A percentile compares a stretch with the other conserved stretches of the same genome.
phyloP scores from a whole-genome alignment of 163 green algal species.

The Scenedesmus sp. region DNA sequence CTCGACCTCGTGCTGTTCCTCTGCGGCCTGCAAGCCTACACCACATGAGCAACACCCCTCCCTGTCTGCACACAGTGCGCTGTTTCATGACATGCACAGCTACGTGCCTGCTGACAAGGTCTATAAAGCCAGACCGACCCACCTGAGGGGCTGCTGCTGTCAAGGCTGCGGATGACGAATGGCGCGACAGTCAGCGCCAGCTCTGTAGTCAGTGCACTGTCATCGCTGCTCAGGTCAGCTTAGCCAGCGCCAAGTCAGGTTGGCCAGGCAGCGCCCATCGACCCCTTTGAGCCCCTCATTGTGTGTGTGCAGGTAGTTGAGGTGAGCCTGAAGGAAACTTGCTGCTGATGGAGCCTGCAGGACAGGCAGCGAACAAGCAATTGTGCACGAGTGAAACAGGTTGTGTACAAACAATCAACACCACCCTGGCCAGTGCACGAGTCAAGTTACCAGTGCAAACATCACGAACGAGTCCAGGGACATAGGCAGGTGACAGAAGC shows the following conservation, averaged over 20 bases:
- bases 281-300: slow-evolving; percentile 64
- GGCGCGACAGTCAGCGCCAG: slow-evolving; percentile 62
- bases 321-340: slow-evolving; percentile 67
- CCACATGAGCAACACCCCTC: no score
- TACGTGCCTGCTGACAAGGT: neutral
- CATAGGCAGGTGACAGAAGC: no score
- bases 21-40: no score
- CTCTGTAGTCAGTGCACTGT: slow-evolving; percentile 58
- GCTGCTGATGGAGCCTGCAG: slow-evolving; percentile 63
- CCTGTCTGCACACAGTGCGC: neutral
- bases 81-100: neutral
- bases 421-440: neutral
- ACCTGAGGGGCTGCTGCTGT: slow-evolving; percentile 64
- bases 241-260: slow-evolving; percentile 71
- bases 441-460: neutral
- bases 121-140: neutral
- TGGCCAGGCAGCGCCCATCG: slow-evolving; percentile 70
- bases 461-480: no score
- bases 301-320: slow-evolving; percentile 59
- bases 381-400: neutral
- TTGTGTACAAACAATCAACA: neutral
- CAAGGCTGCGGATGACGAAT: slow-evolving; percentile 60
- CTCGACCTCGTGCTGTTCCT: neutral
- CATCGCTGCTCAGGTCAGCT: slow-evolving; percentile 65
- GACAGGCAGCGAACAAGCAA: neutral